Conservation (phyloP, 768 basidiomycete genomes). For the Amanita rimosa region DNA sequence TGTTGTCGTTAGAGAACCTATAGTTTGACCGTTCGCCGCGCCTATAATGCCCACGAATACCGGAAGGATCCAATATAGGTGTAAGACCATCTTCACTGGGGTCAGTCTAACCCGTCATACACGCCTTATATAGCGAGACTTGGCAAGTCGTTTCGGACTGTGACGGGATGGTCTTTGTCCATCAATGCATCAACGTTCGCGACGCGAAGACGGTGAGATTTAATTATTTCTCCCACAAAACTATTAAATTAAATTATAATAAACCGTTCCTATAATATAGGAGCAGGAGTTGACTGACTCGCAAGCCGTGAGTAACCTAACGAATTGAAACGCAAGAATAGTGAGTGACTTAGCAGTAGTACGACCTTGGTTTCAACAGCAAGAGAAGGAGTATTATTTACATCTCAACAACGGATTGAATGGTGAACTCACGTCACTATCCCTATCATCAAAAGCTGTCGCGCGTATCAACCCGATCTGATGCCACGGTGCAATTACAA, state of each 20-base stretch:
- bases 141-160: no score
- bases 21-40: not conserved
- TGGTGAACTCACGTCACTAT: conserved; percentile 45
- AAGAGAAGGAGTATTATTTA: conserved; percentile 33
- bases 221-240: no score
- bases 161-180: no score
- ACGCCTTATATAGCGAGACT: not conserved
- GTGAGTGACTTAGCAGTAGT: not conserved
- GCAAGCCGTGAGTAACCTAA: not conserved
- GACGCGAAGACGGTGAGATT: no score
- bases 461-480: conserved; percentile 4
- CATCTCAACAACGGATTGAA: conserved; percentile 31
- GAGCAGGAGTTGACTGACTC: not conserved
- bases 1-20: conserved; percentile 17
- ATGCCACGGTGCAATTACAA: conserved; percentile 15
- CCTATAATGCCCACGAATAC: not conserved
- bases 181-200: no score
- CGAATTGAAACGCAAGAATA: not conserved
- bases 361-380: not conserved
- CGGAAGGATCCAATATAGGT: not conserved
- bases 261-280: not conserved
- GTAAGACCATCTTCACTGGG: not conserved
- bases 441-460: not conserved
- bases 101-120: no score
- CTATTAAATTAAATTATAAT: not conserved